Conservation (phyloP, 352 stramenopile species). For the Plasmopara halstedii region DNA sequence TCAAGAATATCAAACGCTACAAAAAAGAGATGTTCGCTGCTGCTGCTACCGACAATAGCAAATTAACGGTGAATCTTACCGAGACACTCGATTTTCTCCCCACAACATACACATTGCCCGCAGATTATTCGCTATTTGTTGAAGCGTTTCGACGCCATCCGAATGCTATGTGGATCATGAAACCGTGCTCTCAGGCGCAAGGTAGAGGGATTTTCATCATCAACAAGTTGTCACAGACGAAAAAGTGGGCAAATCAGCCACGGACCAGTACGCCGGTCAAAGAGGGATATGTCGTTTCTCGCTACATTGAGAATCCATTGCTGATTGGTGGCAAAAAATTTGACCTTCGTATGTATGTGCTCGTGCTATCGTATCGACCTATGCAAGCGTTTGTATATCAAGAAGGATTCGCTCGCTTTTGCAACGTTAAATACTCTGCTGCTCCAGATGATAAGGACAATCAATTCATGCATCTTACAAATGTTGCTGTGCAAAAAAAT, state of each 20-base stretch:
- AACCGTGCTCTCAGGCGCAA: constrained; percentile 84
- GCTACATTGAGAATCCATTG: constrained; percentile 87
- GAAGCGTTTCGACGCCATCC: constrained; percentile 84
- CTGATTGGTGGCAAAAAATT: constrained; percentile 92
- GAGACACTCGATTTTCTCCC: constrained; percentile 77
- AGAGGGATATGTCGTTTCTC: constrained; percentile 84
- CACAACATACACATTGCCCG: constrained; percentile 88
- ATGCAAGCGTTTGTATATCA: constrained; percentile 75
- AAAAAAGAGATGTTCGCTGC: constrained; percentile 46
- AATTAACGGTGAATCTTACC: not conserved
- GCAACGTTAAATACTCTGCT: constrained; percentile 85
- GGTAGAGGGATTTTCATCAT: constrained; percentile 93
- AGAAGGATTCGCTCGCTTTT: constrained; percentile 90
- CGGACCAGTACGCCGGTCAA: constrained; percentile 62
- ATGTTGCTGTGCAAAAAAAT: constrained; percentile 87
- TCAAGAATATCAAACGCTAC: constrained; percentile 93
- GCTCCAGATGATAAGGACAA: constrained; percentile 86
- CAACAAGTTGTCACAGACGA: constrained; percentile 89
- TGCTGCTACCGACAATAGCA: not conserved
- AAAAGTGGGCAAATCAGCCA: constrained; percentile 82
- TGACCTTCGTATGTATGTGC: constrained; percentile 88
- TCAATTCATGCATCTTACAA: constrained; percentile 85
- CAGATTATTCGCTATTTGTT: constrained; percentile 91
- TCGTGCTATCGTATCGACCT: constrained; percentile 85
- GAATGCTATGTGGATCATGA: constrained; percentile 93